phyloP scores from a whole-genome alignment of 2,329 filamentous ascomycete genomes.

The Lachnellula suecica region DNA sequence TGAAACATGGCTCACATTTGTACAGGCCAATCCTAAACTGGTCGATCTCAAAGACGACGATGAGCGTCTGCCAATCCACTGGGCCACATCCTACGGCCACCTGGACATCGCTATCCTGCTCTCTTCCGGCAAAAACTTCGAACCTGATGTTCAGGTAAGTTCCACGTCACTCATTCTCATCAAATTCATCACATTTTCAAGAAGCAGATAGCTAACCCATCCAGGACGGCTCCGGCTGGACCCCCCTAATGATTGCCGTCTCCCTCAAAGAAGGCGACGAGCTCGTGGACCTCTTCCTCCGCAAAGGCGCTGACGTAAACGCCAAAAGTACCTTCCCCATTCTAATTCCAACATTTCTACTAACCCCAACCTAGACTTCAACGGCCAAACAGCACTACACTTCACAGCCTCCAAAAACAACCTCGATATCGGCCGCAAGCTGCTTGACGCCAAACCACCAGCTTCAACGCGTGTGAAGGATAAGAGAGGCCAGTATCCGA shows the following conservation, averaged over 20 bases:
- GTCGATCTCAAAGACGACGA: constrained; percentile 75
- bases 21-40: constrained; percentile 75
- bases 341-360: constrained; percentile 3
- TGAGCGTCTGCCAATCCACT: constrained; percentile 87
- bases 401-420: constrained; percentile 91
- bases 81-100: constrained; percentile 85
- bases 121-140: constrained; percentile 69
- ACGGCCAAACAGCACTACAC: constrained; percentile 80
- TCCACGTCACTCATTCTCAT: neutral
- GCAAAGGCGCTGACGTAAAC: constrained; percentile 70
- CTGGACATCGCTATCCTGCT: constrained; percentile 73
- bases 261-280: constrained; percentile 71
- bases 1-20: constrained; percentile 6
- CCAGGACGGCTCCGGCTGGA: constrained; percentile 78
- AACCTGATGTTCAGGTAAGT: constrained; percentile 74
- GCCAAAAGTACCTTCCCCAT: constrained; percentile 57
- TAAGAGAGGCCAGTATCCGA: constrained; percentile 80
- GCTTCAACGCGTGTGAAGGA: constrained; percentile 82
- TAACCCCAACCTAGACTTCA: constrained; percentile 50
- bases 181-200: neutral
- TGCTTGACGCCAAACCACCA: constrained; percentile 68
- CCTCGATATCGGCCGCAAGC: constrained; percentile 73
- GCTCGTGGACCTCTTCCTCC: constrained; percentile 65
- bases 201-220: neutral
- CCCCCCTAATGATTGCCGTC: constrained; percentile 78